Conservation (phyloP, 495 filamentous ascomycete genomes). For the Podospora fimiseda region DNA sequence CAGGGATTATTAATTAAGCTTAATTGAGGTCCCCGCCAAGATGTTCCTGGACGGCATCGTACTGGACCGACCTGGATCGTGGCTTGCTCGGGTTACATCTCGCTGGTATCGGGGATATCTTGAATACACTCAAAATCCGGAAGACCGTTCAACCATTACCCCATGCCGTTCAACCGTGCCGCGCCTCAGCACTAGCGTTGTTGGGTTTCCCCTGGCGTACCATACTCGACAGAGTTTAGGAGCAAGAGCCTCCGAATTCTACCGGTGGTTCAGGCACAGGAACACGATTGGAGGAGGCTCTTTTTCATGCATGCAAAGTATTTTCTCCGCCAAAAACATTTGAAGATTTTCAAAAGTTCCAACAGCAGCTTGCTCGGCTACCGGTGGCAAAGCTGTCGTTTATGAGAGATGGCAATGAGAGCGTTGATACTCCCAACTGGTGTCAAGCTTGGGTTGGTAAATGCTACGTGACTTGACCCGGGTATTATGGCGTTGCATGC, state of each 20-base stretch:
- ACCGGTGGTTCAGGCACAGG: not conserved
- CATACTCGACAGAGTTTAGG: slow-evolving; percentile 1
- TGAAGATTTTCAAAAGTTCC: too few species aligned
- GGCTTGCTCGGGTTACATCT: slow-evolving; percentile 10
- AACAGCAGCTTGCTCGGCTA: slow-evolving; percentile 1
- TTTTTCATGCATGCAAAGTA: not conserved
- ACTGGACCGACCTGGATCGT: slow-evolving; percentile 19
- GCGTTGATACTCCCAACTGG: too few species aligned
- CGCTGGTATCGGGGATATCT: slow-evolving; percentile 11
- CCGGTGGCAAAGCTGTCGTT: not conserved
- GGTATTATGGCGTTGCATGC: not conserved
- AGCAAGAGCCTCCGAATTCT: slow-evolving; percentile 2
- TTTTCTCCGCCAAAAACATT: not conserved
- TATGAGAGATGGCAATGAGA: too few species aligned
- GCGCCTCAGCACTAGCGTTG: slow-evolving; percentile 2
- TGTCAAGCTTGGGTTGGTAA: too few species aligned
- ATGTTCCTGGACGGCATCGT: slow-evolving; percentile 12
- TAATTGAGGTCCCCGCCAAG: slow-evolving; percentile 25
- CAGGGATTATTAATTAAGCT: slow-evolving; percentile 36
- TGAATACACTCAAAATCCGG: too few species aligned
- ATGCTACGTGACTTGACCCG: slow-evolving; percentile 8
- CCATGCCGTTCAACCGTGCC: slow-evolving; percentile 23
- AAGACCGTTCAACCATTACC: too few species aligned
- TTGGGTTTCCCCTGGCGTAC: slow-evolving; percentile 1
- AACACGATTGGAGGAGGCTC: not conserved